Base-by-base conservation (phyloP, 1,284 basidiomycete species). In the Puccinia horiana region DNA sequence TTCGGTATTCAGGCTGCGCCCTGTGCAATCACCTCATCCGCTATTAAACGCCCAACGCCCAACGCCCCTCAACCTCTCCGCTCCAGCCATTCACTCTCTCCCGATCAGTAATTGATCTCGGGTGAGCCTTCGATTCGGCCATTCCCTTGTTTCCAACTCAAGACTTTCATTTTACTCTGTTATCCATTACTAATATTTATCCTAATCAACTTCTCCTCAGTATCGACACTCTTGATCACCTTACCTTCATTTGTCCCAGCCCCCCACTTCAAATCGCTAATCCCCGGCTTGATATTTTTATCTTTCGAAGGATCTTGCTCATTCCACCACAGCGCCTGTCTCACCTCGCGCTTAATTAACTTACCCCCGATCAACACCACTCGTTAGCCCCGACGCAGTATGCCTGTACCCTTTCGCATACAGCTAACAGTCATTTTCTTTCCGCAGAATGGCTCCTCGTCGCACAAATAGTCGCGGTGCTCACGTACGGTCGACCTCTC, bases 401-500 rank as follows among this genome's bases (percentile, higher is more conserved):
- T n/a, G 23, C 44, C 40, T 35, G 18, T 23, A 8, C 32, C n/a
- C 26, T 44, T 26, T n/a, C 35, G 18, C 26, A 26, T 29, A 20
- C 56, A 23, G 54, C 61, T 63, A 35, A 61, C 58, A 5, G 29
- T 26, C 37, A n/a, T 11, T 23, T 26, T 35, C n/a, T 35, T 12
- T 58, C 14, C 35, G 16, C 29, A 44, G 37, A 8, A 81, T 81
- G 78, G 37, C 78, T 35, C 78, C 78, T 29, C 78, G 78, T 81
- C 78, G 78, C 11, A 37, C 32, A 12, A 73, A 72, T 35, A 70
- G 65, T 37, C 78, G 78, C 37, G 65, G 56, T 49, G 40, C 67
- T 37, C 78, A 81, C 26, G 56, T 67, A 16, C 78, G 78, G n/a
- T 81, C 78, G 18, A 44, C 73, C 78, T 81, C 78, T 37, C 56